phyloP scores from a whole-genome alignment of 805 yeast genomes.

The Metschnikowia cubensis region DNA sequence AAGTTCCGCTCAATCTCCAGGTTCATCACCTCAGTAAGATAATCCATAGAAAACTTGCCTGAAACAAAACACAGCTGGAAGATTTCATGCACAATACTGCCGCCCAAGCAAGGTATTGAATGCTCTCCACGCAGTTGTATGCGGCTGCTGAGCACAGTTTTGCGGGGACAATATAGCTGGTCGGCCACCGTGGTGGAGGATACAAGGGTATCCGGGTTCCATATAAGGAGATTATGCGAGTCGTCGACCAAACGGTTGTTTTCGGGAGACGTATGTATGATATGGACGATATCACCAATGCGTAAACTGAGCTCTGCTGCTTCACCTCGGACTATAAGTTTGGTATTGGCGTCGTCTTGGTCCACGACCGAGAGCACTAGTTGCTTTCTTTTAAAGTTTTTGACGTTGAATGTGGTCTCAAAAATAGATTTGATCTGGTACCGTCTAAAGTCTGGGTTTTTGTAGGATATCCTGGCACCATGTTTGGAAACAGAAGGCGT shows the following conservation, averaged over 20 bases:
- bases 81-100: conserved; percentile 74
- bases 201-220: conserved; percentile 79
- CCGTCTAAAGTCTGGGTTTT: conserved; percentile 45
- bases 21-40: conserved; percentile 38
- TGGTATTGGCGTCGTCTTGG: conserved; percentile 25
- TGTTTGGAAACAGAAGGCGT: not conserved
- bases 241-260: conserved; percentile 49
- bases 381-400: conserved; percentile 38
- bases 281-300: conserved; percentile 56
- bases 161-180: conserved; percentile 68
- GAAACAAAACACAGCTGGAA: conserved; percentile 55
- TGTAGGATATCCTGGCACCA: conserved; percentile 40
- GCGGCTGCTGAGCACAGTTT: conserved; percentile 56
- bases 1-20: conserved; percentile 39
- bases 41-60: conserved; percentile 33
- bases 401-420: conserved; percentile 26
- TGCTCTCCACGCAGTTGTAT: conserved; percentile 62
- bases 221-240: conserved; percentile 58
- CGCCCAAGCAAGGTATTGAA: conserved; percentile 66
- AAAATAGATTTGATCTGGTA: conserved; percentile 40
- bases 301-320: conserved; percentile 50
- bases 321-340: conserved; percentile 57
- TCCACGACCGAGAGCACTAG: conserved; percentile 51
- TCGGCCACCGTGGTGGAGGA: conserved; percentile 82
- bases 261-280: conserved; percentile 44